Evolutionary conservation across 805 yeast genomes (phyloP).

Genomic region (Wickerhamia fluorescens): DNA sequence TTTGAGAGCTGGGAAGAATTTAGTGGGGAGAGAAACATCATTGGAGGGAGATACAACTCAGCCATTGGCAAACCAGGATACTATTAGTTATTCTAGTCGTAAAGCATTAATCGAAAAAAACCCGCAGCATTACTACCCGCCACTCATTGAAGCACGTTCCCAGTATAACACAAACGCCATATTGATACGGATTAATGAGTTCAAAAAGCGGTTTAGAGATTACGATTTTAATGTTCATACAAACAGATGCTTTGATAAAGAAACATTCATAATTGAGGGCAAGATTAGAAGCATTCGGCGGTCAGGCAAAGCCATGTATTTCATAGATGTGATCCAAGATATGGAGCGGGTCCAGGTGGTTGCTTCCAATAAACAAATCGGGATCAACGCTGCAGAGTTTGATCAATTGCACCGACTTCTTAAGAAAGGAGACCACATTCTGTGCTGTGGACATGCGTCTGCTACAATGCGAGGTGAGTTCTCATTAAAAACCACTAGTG

Average conservation of each 20-base stretch:
- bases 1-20: too few relatives aligned
- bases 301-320: conserved; percentile 63
- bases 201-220: conserved; percentile 21
- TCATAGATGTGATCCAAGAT: conserved; percentile 65
- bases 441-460: conserved; percentile 66
- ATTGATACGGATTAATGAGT: conserved; percentile 31
- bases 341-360: conserved; percentile 52
- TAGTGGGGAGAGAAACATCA: too few relatives aligned
- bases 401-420: conserved; percentile 33
- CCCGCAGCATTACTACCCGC: conserved; percentile 15
- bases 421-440: conserved; percentile 66
- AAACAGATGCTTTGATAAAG: conserved; percentile 5
- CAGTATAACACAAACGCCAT: not conserved
- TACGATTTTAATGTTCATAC: conserved; percentile 10
- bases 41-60: too few relatives aligned
- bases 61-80: conserved; percentile 3
- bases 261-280: conserved; percentile 38
- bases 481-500: conserved; percentile 52
- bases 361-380: conserved; percentile 45
- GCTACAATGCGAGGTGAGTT: conserved; percentile 72
- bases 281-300: conserved; percentile 50
- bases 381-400: conserved; percentile 37
- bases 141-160: conserved; percentile 5
- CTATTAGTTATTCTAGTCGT: conserved; percentile 15
- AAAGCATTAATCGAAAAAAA: conserved; percentile 8